Evolutionary conservation across 257 asterid genomes (phyloP), one percentile per base, ranked within the genome.

Genomic region (Misopates orontium): DNA sequence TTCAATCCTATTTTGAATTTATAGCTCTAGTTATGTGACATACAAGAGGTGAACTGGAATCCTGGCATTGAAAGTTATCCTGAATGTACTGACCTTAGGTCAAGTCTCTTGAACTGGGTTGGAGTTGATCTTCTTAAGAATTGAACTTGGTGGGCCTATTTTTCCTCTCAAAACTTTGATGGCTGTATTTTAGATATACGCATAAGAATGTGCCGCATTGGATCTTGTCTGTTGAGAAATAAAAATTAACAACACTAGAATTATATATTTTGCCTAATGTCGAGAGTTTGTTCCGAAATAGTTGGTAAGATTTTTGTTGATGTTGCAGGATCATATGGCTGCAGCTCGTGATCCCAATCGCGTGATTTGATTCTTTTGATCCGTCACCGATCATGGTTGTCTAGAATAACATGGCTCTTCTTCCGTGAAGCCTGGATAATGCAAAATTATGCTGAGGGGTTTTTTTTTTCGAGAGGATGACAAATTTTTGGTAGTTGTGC

Each of bases 281-380:
- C 36, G 49, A 67, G 60, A 16, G 39, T 61, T 56, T n/a, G 23
- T 71, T 40, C 7, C 67, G 49, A 24, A 11, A 42, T 55, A 22
- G 47, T 18, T 20, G 21, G 16, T 25, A 18, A 44, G 50, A 12
- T 14, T 36, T 49, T 48, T 68, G 65, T 64, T 67, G 59, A 40
- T 67, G 50, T 75, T 82, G 79, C 90, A 93, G 98, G 97, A 87
- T 83, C 98, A 93, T 83, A 70, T 93, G 75, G 88, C 95, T 14
- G 85, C 96, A 52, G 91, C 95, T 73, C 98, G 97, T 67, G 97
- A 86, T 69, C 79, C 87, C 0, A 93, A 83, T 74, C 88, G 83
- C 55, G 82, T 86, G 69, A 63, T 68, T 75, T 93, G 85, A 86
- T 65, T 16, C 24, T 28, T 17, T 66, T 14, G 25, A 18, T 64